A percentile compares a stretch with the other conserved stretches of the same genome.
These are phyloP conservation scores for Lasiosphaeria ovina DNA, from an alignment of 495 filamentous ascomycete genomes.

Conservation along the genomic window DNA sequence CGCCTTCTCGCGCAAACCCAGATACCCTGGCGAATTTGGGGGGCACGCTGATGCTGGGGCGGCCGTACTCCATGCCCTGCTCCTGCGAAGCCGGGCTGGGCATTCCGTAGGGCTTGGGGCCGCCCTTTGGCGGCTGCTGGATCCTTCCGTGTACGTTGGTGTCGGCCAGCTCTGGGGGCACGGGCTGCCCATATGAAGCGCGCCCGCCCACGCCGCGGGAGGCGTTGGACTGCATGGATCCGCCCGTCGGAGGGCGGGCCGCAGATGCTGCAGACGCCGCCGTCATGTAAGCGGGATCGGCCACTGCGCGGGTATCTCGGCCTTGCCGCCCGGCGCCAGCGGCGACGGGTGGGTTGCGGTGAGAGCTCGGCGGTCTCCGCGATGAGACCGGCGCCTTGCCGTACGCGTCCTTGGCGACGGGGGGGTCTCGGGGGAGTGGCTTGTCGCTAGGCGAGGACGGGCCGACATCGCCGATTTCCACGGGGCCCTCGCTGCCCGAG, in stretches of 20 bases:
- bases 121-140: constrained; percentile 75
- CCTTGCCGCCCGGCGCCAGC: constrained; percentile 50
- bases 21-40: constrained; percentile 51
- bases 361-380: constrained; percentile 47
- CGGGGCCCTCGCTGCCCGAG: constrained; percentile 47
- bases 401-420: constrained; percentile 41
- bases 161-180: constrained; percentile 80
- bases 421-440: constrained; percentile 51
- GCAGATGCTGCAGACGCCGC: constrained; percentile 41
- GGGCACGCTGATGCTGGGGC: constrained; percentile 57
- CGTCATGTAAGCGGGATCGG: constrained; percentile 48
- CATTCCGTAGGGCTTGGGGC: constrained; percentile 70
- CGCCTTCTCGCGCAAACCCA: constrained; percentile 35
- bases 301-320: constrained; percentile 49
- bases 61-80: constrained; percentile 50
- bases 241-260: constrained; percentile 74
- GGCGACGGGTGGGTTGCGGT: constrained; percentile 35
- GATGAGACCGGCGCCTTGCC: constrained; percentile 40
- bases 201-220: constrained; percentile 65
- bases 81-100: constrained; percentile 60
- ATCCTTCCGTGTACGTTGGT: constrained; percentile 91
- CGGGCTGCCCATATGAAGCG: constrained; percentile 85
- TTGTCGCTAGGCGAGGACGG: constrained; percentile 47
- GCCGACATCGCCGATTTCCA: constrained; percentile 34
- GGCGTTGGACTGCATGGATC: constrained; percentile 68